Evolutionary conservation across 179 eudicot species (phyloP).

Genomic region (Nepenthes alata): DNA sequence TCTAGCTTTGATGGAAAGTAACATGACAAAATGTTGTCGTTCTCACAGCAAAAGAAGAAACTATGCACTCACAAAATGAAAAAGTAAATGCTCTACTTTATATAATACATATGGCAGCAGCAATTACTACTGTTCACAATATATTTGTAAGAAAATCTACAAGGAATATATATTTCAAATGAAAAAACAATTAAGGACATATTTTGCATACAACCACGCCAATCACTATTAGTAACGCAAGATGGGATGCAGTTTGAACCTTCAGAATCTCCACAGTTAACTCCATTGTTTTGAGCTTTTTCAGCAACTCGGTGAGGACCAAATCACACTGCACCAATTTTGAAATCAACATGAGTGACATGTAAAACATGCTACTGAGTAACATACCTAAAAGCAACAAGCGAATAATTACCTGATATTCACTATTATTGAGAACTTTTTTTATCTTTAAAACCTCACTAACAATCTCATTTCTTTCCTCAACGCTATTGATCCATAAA

Average conservation of each 20-base stretch:
- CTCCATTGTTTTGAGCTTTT: constrained; percentile 3
- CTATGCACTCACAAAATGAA: too few relatives aligned
- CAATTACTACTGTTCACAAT: background rate
- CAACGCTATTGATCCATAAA: background rate
- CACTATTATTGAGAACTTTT: background rate
- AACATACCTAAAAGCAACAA: too few relatives aligned
- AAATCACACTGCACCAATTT: background rate
- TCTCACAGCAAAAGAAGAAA: too few relatives aligned
- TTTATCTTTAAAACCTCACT: constrained; percentile 1
- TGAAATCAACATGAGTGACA: too few relatives aligned
- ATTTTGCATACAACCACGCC: too few relatives aligned
- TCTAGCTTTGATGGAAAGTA: too few relatives aligned
- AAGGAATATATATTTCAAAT: too few relatives aligned
- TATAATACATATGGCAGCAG: background rate
- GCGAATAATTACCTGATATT: background rate
- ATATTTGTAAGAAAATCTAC: background rate
- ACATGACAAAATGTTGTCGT: too few relatives aligned
- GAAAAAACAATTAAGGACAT: background rate
- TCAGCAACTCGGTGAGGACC: background rate
- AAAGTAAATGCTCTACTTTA: too few relatives aligned
- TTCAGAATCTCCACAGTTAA: constrained; percentile 3
- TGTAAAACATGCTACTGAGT: background rate
- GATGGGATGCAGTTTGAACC: background rate
- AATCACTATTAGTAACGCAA: background rate
- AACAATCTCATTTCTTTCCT: constrained; percentile 1